A percentile compares a stretch with the other conserved stretches of the same genome.
Evolutionary conservation across 768 basidiomycete species (phyloP).

Genomic region (Auricularia heimuer): DNA sequence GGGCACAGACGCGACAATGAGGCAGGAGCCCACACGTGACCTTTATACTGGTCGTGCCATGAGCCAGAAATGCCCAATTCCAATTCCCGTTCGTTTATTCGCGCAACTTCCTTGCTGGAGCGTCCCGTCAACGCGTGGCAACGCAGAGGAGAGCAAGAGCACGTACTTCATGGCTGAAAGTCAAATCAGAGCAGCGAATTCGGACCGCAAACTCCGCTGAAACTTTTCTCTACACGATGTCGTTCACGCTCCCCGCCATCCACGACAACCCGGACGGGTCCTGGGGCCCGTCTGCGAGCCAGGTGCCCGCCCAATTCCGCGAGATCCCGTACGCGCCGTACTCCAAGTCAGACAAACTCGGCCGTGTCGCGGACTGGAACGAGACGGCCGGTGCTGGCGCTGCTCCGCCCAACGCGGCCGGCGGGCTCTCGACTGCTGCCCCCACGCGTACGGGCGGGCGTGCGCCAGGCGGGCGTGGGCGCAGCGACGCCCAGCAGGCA

Average conservation of each 20-base stretch:
- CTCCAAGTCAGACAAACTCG: constrained; percentile 97
- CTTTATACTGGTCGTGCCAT: constrained; percentile 97
- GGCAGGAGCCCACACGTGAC: constrained; percentile 24
- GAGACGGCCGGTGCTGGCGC: constrained; percentile 39
- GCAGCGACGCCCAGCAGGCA: constrained; percentile 66
- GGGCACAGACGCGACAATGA: too few relatives aligned
- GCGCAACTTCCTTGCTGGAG: constrained; percentile 13
- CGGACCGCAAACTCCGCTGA: background rate
- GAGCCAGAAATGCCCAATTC: constrained; percentile 63
- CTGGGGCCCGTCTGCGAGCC: constrained; percentile 81
- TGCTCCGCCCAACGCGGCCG: constrained; percentile 21
- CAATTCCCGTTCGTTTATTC: constrained; percentile 87
- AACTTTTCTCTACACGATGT: constrained; percentile 23
- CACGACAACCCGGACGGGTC: constrained; percentile 89
- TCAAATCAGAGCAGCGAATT: background rate
- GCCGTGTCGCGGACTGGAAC: constrained; percentile 97
- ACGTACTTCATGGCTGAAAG: constrained; percentile 61
- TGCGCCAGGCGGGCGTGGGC: constrained; percentile 6
- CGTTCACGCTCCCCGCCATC: constrained; percentile 79
- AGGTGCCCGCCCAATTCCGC: constrained; percentile 85
- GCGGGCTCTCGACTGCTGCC: background rate
- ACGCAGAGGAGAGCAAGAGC: background rate
- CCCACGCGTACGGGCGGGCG: constrained; percentile 33
- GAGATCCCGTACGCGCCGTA: constrained; percentile 98
- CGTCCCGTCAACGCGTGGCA: constrained; percentile 5